phyloP scores from a whole-genome alignment of 1,139 yeast genomes.

The Taphrina communis region DNA sequence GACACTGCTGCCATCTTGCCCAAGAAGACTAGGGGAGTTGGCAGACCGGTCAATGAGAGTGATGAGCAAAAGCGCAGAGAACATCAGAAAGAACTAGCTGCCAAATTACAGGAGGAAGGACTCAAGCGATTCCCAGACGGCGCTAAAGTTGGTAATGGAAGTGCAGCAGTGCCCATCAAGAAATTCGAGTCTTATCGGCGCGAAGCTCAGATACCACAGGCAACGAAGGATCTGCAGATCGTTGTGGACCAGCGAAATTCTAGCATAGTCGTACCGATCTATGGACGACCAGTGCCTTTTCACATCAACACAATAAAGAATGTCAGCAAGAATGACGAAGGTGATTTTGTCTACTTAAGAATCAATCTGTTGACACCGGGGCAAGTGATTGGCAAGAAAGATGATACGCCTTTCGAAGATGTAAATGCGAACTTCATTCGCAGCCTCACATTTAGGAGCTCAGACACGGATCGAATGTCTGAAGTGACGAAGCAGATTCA shows the following conservation, averaged over 20 bases:
- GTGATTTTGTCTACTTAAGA: conserved; percentile 88
- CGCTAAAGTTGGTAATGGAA: conserved; percentile 65
- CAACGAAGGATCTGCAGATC: conserved; percentile 81
- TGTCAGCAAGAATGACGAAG: conserved; percentile 95
- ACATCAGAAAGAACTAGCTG: conserved; percentile 66
- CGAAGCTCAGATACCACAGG: conserved; percentile 85
- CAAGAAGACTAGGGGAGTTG: conserved; percentile 76
- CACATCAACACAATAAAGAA: conserved; percentile 92
- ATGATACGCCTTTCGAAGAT: conserved; percentile 89
- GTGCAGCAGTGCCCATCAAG: conserved; percentile 76
- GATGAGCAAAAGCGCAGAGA: conserved; percentile 82
- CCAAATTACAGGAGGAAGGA: conserved; percentile 46
- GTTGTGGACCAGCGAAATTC: conserved; percentile 88
- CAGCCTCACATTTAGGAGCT: conserved; percentile 84
- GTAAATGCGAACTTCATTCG: conserved; percentile 86
- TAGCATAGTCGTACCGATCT: conserved; percentile 86
- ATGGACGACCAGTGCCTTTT: conserved; percentile 97
- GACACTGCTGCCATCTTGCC: conserved; percentile 62
- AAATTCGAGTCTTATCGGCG: conserved; percentile 92
- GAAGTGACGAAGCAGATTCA: conserved; percentile 89
- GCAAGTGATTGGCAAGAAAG: conserved; percentile 67
- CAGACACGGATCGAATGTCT: conserved; percentile 89
- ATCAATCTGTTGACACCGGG: conserved; percentile 95
- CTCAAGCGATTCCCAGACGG: conserved; percentile 48
- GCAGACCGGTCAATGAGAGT: conserved; percentile 69